These are phyloP conservation scores for Scheffersomyces quercinus DNA, from an alignment of 1,139 yeast species.

Conservation along the genomic window DNA sequence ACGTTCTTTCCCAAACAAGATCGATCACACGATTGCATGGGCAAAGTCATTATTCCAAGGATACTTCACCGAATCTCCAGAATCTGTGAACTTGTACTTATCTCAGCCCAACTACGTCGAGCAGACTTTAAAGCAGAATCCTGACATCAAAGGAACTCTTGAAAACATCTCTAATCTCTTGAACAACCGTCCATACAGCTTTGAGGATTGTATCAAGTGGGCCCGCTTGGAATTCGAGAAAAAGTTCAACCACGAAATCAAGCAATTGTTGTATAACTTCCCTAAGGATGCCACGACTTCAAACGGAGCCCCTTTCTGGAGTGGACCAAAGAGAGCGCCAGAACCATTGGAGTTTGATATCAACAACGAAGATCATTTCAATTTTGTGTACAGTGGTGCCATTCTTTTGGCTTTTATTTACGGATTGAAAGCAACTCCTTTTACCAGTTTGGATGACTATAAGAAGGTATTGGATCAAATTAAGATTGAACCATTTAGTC, in stretches of 20 bases:
- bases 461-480: conserved; percentile 52
- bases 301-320: conserved; percentile 93
- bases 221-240: conserved; percentile 87
- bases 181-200: conserved; percentile 78
- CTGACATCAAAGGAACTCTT: conserved; percentile 85
- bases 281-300: conserved; percentile 92
- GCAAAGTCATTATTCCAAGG: conserved; percentile 94
- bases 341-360: conserved; percentile 76
- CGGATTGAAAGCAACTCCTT: conserved; percentile 63
- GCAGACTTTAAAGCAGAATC: conserved; percentile 83
- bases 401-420: conserved; percentile 87
- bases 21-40: conserved; percentile 99
- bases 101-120: conserved; percentile 93
- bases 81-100: conserved; percentile 86
- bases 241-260: conserved; percentile 81
- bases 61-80: conserved; percentile 87
- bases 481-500: conserved; percentile 52
- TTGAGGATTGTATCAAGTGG: conserved; percentile 95
- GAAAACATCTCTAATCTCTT: conserved; percentile 75
- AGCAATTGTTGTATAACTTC: conserved; percentile 88
- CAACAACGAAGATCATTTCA: conserved; percentile 72
- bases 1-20: conserved; percentile 95
- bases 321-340: conserved; percentile 97
- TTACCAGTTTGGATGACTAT: conserved; percentile 44
- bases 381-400: conserved; percentile 87